A percentile compares a stretch with the other conserved stretches of the same genome.
phyloP scores from a whole-genome alignment of 1,284 basidiomycete genomes.

The Puccinia triticina region DNA sequence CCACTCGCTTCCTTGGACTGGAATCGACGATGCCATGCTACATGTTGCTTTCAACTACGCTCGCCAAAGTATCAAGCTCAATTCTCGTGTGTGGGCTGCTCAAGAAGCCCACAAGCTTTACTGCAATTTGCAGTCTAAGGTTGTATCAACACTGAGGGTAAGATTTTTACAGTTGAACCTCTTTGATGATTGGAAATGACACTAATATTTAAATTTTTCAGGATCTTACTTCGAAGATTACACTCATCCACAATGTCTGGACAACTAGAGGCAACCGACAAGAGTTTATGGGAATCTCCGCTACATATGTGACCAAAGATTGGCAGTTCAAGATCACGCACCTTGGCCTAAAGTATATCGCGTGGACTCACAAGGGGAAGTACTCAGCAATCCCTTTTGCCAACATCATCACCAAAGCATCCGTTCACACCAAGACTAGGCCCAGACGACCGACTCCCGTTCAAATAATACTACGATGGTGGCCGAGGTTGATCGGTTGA shows the following conservation, averaged over 20 bases:
- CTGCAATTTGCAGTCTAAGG: slow-evolving; percentile 1
- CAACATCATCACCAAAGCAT: not conserved
- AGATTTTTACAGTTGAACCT: not conserved
- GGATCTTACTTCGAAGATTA: not conserved
- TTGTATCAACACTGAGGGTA: slow-evolving; percentile 1
- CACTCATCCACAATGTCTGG: slow-evolving; percentile 29
- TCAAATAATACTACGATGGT: slow-evolving; percentile 9
- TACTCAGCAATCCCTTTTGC: slow-evolving; percentile 3
- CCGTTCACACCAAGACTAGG: slow-evolving; percentile 23
- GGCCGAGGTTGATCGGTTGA: too few relatives aligned
- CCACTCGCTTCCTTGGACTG: not conserved
- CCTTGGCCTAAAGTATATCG: slow-evolving; percentile 20
- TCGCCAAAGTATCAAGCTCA: too few relatives aligned
- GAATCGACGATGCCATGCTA: slow-evolving; percentile 11
- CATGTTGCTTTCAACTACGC: too few relatives aligned
- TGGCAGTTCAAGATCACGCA: not conserved
- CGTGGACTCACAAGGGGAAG: slow-evolving; percentile 1
- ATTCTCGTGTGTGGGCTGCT: too few relatives aligned
- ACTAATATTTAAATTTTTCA: not conserved
- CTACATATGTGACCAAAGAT: not conserved
- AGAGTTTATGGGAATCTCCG: slow-evolving; percentile 18
- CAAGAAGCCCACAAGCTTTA: too few relatives aligned
- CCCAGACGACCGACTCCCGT: not conserved
- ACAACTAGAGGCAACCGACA: too few relatives aligned
- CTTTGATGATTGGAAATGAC: not conserved